Base-by-base conservation (phyloP, 2,329 filamentous ascomycete genomes). In the Blastomyces parvus region DNA sequence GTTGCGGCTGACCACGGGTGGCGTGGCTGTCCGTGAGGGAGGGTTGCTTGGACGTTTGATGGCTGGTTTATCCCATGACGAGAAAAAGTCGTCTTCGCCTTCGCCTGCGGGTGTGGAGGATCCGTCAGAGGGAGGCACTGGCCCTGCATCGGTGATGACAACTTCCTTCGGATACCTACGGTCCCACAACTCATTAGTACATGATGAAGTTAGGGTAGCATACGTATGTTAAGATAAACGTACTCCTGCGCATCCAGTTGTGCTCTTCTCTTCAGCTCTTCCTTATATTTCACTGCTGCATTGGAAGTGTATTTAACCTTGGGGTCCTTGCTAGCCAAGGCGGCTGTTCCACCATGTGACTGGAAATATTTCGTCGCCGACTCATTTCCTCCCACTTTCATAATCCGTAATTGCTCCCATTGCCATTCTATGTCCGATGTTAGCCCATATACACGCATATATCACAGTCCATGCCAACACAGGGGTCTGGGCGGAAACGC, bases 371-470 rank as follows among this genome's bases (percentile, higher is more conserved):
- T 97, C 72, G 92, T 97, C 59, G 94, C 94, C 64, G 91, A 96
- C 79, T 97, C 93, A 73, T 99, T 99, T 64, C 94, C 94, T 68
- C 94, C 94, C 19, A 97, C 91, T 80, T 99, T 99, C 93, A 99
- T 97, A 64, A 93, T 79, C 61, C 94, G 89, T 65, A 99, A 84
- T 77, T 99, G 94, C 69, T 97, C 91, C 94, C 94, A 99, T 89
- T 97, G 91, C 94, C 94, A 99, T 81, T 90, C 88, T 90, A 70
- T 46, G 56, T 40, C 36, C 56, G 60, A 58, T n/a, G 63, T 75
- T 67, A 74, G 71, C 58, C 55, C 63, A 59, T 25, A 46, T 17
- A 46, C 22, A 59, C 27, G 48, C n/a, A 46, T 14, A 48, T 19
- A 40, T 57, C 13, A 46, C 22, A 42, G 19, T n/a, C 40, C 19